Base-by-base conservation (phyloP, 768 basidiomycete genomes). In the Lactarius sanguifluus region DNA sequence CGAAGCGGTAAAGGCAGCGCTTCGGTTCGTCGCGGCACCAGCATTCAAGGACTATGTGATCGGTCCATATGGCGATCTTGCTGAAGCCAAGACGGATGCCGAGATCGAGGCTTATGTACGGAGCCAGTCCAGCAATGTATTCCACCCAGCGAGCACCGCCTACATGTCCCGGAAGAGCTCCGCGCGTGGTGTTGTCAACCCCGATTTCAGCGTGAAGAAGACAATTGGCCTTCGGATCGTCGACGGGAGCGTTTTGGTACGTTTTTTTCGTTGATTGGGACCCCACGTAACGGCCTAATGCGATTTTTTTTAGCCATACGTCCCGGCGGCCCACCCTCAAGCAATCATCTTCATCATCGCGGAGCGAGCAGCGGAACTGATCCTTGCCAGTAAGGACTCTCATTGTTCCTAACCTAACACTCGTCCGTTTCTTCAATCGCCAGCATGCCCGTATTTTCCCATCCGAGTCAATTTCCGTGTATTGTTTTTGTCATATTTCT, bases 131-230 rank as follows among this genome's bases (percentile, higher is more conserved):
- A 58, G 62, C n/a, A 68, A 71, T 20, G 64, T 70, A 38, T 71
- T 64, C 67, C 75, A 77, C 61, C 73, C 73, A 30, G 57, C 70
- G n/a, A 72, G 81, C 16, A 80, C 81, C 2, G 79, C 78, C 61
- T 72, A 79, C 2, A 82, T 85, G 81, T 72, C 79, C 41, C 76
- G 78, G 7, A 70, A 71, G 28, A 72, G 69, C 16, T 68, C 67
- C 23, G 45, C 32, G 25, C 23, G 59, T 43, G 83, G 82, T 47
- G 82, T 83, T 7, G 81, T 84, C 59, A 79, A 81, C 69, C 73
- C 75, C 32, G 72, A 77, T 47, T 70, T 81, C n/a, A 69, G 72
- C 15, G 82, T 85, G 2, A 78, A 84, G 68, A 82, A 82, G n/a
- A 75, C 79, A 16, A 58, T 64, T 36, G 79, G 80, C 64, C 71